These are phyloP conservation scores for Colletotrichum orbiculare DNA, from an alignment of 2,329 filamentous ascomycete species.

Conservation along the genomic window DNA sequence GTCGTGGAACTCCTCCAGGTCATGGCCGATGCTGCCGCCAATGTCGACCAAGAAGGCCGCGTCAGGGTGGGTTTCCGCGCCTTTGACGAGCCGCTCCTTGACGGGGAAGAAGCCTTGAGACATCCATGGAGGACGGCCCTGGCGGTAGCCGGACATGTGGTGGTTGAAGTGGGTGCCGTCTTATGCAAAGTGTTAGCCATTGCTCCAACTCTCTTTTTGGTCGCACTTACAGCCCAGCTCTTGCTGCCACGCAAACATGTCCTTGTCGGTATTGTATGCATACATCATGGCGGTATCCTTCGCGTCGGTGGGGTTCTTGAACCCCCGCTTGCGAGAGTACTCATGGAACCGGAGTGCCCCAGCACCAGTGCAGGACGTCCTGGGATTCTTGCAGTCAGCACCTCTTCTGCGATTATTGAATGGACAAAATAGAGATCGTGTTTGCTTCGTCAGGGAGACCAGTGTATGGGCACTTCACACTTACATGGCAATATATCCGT, in stretches of 20 bases:
- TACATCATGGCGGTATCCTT: conserved; percentile 45
- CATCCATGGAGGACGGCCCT: conserved; percentile 49
- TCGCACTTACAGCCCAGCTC: conserved; percentile 27
- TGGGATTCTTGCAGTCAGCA: not conserved
- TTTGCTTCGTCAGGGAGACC: not conserved
- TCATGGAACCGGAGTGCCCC: conserved; percentile 44
- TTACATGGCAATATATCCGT: conserved; percentile 48
- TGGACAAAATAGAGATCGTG: not conserved
- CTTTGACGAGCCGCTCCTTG: conserved; percentile 44
- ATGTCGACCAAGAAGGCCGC: conserved; percentile 48
- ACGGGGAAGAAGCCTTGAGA: conserved; percentile 46
- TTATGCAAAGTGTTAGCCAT: not conserved
- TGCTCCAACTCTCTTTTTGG: accelerated
- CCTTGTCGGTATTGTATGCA: conserved; percentile 49
- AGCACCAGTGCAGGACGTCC: conserved; percentile 32
- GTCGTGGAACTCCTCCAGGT: conserved; percentile 46
- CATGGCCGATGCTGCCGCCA: conserved; percentile 49
- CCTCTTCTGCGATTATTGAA: not conserved
- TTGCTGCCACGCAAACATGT: conserved; percentile 50
- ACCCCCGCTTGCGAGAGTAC: conserved; percentile 41
- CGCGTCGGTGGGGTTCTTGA: conserved; percentile 42
- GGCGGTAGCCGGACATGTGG: conserved; percentile 50
- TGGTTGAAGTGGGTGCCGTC: conserved; percentile 47
- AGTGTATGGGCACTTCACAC: not conserved
- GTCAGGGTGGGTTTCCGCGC: conserved; percentile 39